Evolutionary conservation across 805 yeast species (phyloP), one percentile per base, ranked within the genome.

Genomic region (Lipomyces starkeyi): DNA sequence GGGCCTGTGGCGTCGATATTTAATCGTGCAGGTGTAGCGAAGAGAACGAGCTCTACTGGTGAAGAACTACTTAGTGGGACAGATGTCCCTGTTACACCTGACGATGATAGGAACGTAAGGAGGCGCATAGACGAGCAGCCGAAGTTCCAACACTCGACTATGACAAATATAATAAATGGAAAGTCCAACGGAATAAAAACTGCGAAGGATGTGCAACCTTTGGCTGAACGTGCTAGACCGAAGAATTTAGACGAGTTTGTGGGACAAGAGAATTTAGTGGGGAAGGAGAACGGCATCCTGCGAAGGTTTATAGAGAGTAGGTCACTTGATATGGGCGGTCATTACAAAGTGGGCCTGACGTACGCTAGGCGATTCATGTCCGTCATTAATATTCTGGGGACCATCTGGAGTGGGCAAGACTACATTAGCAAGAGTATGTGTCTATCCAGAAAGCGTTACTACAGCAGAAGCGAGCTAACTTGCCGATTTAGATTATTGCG

Each of bases 391-490:
- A 1, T 79, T 95, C 4, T 90, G 95, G 91, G 99, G 99, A 0
- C 97, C 97, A 0, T 97, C 98, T 1, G 99, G 99, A 0, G 93
- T 92, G 2, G 95, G 83, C 0, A 95, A 95, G 76, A 95, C 99
- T 0, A 89, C 97, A 0, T 76, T 95, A 34, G 95, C 97, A 0
- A 78, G 90, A n/a, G 76, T 84, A 57, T 20, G 73, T 67, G 1
- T 35, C 29, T 43, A 35, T 11, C n/a, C 20, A 13, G 32, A 7
- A 13, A 2, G 3, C 22, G 13, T 13, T 27, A 29, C 14, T 49
- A 34, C 20, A 7, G 8, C 47, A n/a, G 27, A 32, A 34, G 17
- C 17, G 3, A 20, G 22, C 13, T 37, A 7, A 43, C 49, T 34
- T 20, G 35, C 29, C 2, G 11, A 81, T 81, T 2, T 73, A 84